These are phyloP conservation scores for Cyberlindnera mrakii DNA, from an alignment of 805 yeast species.

Conservation along the genomic window DNA sequence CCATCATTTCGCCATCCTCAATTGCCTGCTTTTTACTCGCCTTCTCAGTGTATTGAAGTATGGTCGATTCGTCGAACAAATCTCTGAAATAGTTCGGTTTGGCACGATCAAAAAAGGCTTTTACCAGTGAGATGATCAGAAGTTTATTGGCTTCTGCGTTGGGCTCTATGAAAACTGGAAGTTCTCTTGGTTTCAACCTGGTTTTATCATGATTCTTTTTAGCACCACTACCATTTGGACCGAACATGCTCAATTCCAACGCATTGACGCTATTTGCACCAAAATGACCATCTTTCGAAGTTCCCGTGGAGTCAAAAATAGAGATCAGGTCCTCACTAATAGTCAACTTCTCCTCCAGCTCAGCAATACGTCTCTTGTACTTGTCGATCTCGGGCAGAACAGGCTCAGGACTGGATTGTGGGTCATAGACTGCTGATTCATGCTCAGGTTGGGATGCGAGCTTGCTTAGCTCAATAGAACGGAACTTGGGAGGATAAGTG, in stretches of 20 bases:
- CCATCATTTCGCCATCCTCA: constrained; percentile 18
- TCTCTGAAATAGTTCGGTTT: constrained; percentile 11
- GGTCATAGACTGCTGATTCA: too few relatives aligned
- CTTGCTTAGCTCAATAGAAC: constrained; percentile 18
- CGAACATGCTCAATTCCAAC: constrained; percentile 8
- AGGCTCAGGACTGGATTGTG: too few relatives aligned
- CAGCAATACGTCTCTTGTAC: constrained; percentile 7
- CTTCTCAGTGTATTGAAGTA: constrained; percentile 8
- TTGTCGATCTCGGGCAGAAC: neutral
- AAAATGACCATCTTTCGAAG: constrained; percentile 5
- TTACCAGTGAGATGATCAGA: constrained; percentile 7
- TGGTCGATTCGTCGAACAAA: constrained; percentile 11
- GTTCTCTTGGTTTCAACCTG: neutral
- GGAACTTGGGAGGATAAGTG: constrained; percentile 18
- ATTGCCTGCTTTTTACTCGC: constrained; percentile 4
- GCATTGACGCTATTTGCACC: constrained; percentile 11
- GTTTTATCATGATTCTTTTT: neutral
- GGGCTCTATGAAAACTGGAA: constrained; percentile 8
- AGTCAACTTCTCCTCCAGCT: constrained; percentile 15
- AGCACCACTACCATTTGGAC: neutral
- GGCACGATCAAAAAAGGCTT: constrained; percentile 11
- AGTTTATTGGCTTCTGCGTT: constrained; percentile 4
- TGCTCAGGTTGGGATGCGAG: constrained; percentile 1
- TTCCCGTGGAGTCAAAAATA: constrained; percentile 18
- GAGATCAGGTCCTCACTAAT: constrained; percentile 18